Evolutionary conservation across 352 stramenopile genomes (phyloP).

Genomic region (Globisporangium rhizosaccharum): DNA sequence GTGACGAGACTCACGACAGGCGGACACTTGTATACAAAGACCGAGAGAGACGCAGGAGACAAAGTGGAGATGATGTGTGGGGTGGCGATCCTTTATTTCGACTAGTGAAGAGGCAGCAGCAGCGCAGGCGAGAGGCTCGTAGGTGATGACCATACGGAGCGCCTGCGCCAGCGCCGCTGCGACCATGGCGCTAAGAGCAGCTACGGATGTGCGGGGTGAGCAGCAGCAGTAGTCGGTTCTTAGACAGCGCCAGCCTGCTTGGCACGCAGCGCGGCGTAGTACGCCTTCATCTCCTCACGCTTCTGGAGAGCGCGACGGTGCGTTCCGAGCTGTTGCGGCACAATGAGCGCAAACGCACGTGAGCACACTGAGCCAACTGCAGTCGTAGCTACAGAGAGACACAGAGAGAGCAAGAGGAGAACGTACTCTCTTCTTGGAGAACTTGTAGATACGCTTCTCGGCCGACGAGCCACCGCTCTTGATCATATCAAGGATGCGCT

Average conservation of each 20-base stretch:
- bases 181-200: slow-evolving; percentile 37
- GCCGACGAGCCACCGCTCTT: slow-evolving; percentile 96
- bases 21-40: not conserved
- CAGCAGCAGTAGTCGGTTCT: slow-evolving; percentile 18
- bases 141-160: slow-evolving; percentile 12
- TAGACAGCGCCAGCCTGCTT: slow-evolving; percentile 85
- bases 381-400: not conserved
- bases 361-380: not conserved
- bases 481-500: slow-evolving; percentile 99
- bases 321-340: slow-evolving; percentile 85
- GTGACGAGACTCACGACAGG: no score
- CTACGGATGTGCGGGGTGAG: slow-evolving; percentile 6
- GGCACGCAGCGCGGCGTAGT: slow-evolving; percentile 95
- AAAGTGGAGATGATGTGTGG: slow-evolving; percentile 22
- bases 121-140: not conserved
- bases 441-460: slow-evolving; percentile 99
- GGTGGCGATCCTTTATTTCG: slow-evolving; percentile 37
- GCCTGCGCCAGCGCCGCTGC: slow-evolving; percentile 5
- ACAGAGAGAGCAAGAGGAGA: not conserved
- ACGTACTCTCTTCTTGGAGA: slow-evolving; percentile 95
- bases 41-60: not conserved
- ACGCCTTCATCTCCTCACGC: slow-evolving; percentile 98
- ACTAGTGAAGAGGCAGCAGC: slow-evolving; percentile 14
- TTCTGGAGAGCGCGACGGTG: slow-evolving; percentile 98
- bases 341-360: not conserved